These are phyloP conservation scores for Colletotrichum musicola DNA, from an alignment of 2,329 filamentous ascomycete species.

Conservation along the genomic window DNA sequence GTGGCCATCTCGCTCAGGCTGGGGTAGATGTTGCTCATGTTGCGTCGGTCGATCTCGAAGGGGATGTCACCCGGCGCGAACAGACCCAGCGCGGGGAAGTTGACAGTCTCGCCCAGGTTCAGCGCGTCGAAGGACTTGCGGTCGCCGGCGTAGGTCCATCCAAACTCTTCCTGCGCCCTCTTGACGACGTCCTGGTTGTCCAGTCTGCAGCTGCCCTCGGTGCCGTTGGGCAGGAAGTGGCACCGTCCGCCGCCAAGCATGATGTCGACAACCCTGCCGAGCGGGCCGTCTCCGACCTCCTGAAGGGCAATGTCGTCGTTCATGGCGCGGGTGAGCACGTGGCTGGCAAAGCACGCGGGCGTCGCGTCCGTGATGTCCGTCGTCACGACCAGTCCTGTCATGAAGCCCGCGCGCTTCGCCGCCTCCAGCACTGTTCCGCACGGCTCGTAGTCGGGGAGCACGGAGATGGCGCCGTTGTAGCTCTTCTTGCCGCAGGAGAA, in stretches of 20 bases:
- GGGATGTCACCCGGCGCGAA: conserved; percentile 88
- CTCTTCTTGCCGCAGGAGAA: conserved; percentile 94
- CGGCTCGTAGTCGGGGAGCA: conserved; percentile 84
- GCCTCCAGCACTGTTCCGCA: conserved; percentile 95
- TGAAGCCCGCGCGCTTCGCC: conserved; percentile 90
- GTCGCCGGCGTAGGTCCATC: conserved; percentile 82
- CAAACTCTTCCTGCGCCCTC: conserved; percentile 79
- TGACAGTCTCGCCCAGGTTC: conserved; percentile 72
- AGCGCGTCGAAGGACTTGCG: conserved; percentile 82
- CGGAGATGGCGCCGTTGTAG: conserved; percentile 96
- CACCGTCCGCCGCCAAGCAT: conserved; percentile 95
- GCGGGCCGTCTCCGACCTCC: conserved; percentile 87
- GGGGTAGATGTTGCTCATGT: conserved; percentile 84
- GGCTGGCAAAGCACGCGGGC: conserved; percentile 92
- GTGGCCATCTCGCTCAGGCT: conserved; percentile 92
- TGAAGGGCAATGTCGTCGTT: conserved; percentile 94
- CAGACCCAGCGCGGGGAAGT: conserved; percentile 87
- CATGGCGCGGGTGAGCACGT: conserved; percentile 83
- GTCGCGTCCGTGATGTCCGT: conserved; percentile 96
- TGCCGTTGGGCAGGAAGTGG: conserved; percentile 89
- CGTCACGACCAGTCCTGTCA: conserved; percentile 93
- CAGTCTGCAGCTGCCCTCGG: conserved; percentile 81
- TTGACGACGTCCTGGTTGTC: conserved; percentile 83
- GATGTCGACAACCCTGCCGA: conserved; percentile 89
- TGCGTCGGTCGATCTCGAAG: conserved; percentile 90